phyloP scores from a whole-genome alignment of 306 rosid genomes.

The Corylus americana region DNA sequence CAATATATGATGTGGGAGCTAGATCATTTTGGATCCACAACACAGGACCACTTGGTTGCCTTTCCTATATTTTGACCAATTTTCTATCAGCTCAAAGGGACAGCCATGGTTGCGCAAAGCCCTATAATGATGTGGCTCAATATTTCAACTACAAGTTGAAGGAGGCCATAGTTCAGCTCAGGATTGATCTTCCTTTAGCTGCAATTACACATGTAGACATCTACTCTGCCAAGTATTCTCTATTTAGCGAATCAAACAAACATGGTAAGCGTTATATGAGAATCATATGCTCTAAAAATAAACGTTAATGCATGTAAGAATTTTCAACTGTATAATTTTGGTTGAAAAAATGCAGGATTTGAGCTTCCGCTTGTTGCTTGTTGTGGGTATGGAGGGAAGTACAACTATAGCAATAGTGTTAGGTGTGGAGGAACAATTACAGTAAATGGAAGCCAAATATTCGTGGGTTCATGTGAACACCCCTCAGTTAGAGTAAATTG shows the following conservation, averaged over 20 bases:
- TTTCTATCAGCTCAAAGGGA: slow-evolving; percentile 29
- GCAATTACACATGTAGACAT: slow-evolving; percentile 64
- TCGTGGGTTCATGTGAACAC: neutral
- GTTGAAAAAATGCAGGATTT: slow-evolving; percentile 40
- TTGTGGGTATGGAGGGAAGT: slow-evolving; percentile 58
- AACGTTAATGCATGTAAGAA: no score
- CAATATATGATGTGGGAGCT: slow-evolving; percentile 33
- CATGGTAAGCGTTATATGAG: slow-evolving; percentile 30
- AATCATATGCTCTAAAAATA: no score
- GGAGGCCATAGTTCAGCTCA: slow-evolving; percentile 41
- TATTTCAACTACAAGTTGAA: slow-evolving; percentile 55
- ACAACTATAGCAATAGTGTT: slow-evolving; percentile 21
- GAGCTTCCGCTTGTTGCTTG: slow-evolving; percentile 42
- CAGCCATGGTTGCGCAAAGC: slow-evolving; percentile 45
- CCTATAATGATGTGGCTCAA: slow-evolving; percentile 54
- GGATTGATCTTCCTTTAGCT: slow-evolving; percentile 46
- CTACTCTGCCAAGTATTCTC: slow-evolving; percentile 36
- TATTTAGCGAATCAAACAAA: slow-evolving; percentile 36
- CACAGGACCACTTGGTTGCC: slow-evolving; percentile 43
- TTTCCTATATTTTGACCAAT: slow-evolving; percentile 23
- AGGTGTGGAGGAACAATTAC: no score
- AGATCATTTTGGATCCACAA: slow-evolving; percentile 45
- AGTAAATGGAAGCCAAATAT: neutral
- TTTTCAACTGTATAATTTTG: no score
- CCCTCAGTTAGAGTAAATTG: neutral